A percentile compares a stretch with the other conserved stretches of the same genome.
Evolutionary conservation across 2,329 filamentous ascomycete species (phyloP).

Genomic region (Venturia oleaginea): DNA sequence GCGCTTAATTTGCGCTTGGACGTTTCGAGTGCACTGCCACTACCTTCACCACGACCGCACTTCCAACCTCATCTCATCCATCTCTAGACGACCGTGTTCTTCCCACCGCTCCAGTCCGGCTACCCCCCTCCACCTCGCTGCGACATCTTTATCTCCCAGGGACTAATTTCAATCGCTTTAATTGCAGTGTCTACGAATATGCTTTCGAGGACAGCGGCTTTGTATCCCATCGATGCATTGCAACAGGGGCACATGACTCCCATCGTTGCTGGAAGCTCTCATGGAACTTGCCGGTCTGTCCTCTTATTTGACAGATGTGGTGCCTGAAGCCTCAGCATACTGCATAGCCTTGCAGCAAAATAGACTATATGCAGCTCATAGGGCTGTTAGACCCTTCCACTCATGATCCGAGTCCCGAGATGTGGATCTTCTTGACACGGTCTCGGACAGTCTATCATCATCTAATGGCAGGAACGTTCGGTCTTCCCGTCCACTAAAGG

Average conservation of each 20-base stretch:
- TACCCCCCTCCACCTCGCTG: not conserved
- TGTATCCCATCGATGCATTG: not conserved
- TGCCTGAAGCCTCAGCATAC: not conserved
- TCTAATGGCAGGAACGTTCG: slow-evolving; percentile 1
- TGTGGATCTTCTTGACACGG: not conserved
- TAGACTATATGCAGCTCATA: slow-evolving; percentile 1
- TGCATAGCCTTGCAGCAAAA: not conserved
- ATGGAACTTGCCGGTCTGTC: not conserved
- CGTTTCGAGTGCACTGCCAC: not conserved
- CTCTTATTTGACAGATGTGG: not conserved
- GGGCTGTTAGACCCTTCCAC: not conserved
- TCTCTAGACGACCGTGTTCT: not conserved
- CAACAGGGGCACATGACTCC: not conserved
- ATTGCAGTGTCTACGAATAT: not conserved
- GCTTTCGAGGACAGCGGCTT: too few relatives aligned
- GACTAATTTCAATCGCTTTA: not conserved
- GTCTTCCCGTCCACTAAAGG: slow-evolving; percentile 1
- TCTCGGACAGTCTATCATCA: not conserved
- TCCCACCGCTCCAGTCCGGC: not conserved
- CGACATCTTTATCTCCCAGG: not conserved
- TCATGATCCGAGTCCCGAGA: not conserved
- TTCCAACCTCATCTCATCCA: not conserved
- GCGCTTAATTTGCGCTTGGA: not conserved
- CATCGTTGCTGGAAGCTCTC: not conserved
- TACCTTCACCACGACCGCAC: not conserved